Base-by-base conservation (phyloP, 768 basidiomycete genomes). In the Suillus plorans region DNA sequence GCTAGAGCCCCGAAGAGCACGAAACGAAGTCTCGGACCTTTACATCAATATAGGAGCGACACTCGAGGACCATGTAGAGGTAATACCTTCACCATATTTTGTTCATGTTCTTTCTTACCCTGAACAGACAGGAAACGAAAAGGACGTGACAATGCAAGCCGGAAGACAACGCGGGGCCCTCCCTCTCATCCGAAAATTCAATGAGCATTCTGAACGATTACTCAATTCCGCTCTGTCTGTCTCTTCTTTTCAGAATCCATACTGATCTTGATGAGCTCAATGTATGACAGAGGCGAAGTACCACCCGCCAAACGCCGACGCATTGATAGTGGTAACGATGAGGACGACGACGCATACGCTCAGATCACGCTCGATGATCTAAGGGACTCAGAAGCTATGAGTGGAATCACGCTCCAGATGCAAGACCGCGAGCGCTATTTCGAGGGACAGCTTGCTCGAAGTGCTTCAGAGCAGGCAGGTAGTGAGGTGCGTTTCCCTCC, bases 101-200 rank as follows among this genome's bases (percentile, higher is more conserved):
- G 50, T 55, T 52, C 37, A 63, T 55, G 47, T 22, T 37, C 63
- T 64, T n/a, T 41, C 63, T 64, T 49, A 36, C 41, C 41, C 58
- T 42, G 36, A 62, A 39, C 68, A 97, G 94, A 92, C 92, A 3
- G 93, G 94, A 22, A 97, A 97, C 69, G 87, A 89, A 68, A 89
- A 85, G 74, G 97, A 99, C 70, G 73, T 92, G 28, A 99, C 97
- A 1, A 99, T 99, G 97, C 94, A 94, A 74, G 88, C 97, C 16
- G 97, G 97, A 18, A 85, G 90, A 71, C 92, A 97, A 74, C 84
- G 88, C 59, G 90, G 89, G 42, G 91, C 93, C 14, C 77, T 99
- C 28, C 97, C 97, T 0, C 83, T 99, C 56, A 99, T 99, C 68
- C 85, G 97, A 58, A 92, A 96, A 73, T 99, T 99, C 79, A 99